Evolutionary conservation across 345 rosid species (phyloP).

Genomic region (Brassica cretica): DNA sequence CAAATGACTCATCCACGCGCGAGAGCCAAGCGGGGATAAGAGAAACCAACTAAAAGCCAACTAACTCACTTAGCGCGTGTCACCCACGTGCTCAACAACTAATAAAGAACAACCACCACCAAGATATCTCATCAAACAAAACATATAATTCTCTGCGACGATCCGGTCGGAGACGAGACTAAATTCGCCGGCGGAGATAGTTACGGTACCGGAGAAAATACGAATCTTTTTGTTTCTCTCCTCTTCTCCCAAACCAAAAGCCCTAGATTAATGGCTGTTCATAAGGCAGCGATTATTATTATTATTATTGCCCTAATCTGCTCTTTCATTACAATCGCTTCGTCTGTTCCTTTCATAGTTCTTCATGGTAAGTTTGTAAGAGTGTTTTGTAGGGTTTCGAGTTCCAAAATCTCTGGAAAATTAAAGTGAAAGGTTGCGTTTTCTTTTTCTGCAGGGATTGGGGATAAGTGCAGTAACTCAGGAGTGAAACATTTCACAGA

Average conservation of each 20-base stretch:
- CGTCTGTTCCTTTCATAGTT: conserved; percentile 71
- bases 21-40: not conserved
- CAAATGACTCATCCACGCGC: conserved; percentile 16
- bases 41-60: conserved; percentile 10
- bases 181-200: conserved; percentile 14
- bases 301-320: conserved; percentile 15
- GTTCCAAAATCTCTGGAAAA: conserved; percentile 12
- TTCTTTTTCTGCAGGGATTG: conserved; percentile 50
- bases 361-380: conserved; percentile 52
- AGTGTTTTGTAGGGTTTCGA: conserved; percentile 5
- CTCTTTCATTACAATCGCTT: conserved; percentile 37
- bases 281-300: not conserved
- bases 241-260: not conserved
- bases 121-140: not conserved
- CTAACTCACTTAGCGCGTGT: conserved; percentile 25
- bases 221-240: not conserved
- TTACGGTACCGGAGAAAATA: not conserved
- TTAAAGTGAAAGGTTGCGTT: not conserved
- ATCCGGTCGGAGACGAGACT: conserved; percentile 17
- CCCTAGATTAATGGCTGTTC: not conserved
- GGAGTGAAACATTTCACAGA: conserved; percentile 65
- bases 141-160: not conserved
- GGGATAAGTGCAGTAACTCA: conserved; percentile 62
- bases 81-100: not conserved
- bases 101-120: not conserved